Evolutionary conservation across 2,329 filamentous ascomycete species (phyloP).

Genomic region (Kalmusia sp.): DNA sequence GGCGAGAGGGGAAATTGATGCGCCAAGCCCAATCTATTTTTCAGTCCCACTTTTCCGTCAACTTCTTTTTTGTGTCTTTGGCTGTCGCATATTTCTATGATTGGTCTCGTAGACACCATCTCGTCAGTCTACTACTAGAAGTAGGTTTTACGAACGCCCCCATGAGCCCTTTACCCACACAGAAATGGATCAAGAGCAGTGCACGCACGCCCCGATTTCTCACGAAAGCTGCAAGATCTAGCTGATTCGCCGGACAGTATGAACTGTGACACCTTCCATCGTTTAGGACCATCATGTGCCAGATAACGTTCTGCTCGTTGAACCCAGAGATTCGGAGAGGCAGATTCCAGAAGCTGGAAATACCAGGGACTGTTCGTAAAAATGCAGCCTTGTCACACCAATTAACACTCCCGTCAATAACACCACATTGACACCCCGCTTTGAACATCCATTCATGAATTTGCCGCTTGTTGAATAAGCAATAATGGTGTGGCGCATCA

Average conservation of each 20-base stretch:
- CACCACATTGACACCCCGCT: neutral
- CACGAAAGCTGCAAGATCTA: too few species aligned
- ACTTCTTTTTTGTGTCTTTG: too few species aligned
- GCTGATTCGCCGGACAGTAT: too few species aligned
- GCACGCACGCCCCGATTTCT: too few species aligned
- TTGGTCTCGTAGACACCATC: too few species aligned
- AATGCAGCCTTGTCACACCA: neutral
- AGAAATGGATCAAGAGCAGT: too few species aligned
- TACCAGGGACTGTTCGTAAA: neutral
- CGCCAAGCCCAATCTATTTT: neutral
- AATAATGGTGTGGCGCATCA: neutral
- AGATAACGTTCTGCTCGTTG: neutral
- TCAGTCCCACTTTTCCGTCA: too few species aligned
- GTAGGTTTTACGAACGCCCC: too few species aligned
- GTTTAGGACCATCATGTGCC: neutral
- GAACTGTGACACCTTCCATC: too few species aligned
- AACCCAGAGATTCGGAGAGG: neutral
- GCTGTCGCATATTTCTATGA: too few species aligned
- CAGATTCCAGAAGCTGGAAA: neutral
- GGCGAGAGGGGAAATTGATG: neutral
- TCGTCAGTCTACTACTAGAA: too few species aligned
- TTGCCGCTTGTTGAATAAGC: neutral
- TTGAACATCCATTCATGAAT: neutral
- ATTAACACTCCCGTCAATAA: neutral
- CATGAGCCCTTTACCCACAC: too few species aligned